Conservation (phyloP, 2,329 filamentous ascomycete species). For the Penicillium sp. region DNA sequence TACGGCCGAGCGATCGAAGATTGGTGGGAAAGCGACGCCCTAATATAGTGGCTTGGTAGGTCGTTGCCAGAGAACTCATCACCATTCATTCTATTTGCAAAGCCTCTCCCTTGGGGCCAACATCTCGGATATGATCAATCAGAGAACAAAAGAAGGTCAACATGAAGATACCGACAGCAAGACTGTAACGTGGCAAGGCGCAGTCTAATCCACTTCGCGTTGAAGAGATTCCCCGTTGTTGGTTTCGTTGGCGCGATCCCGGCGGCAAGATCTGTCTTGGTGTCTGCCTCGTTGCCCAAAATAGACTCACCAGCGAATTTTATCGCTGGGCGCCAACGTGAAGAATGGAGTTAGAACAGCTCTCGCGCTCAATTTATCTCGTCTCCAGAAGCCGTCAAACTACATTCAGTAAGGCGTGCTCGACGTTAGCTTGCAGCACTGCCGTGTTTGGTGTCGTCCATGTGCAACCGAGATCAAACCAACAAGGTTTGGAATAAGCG, state of each 20-base stretch:
- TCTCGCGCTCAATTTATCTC: background rate
- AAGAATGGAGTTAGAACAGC: background rate
- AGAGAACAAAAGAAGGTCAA: background rate
- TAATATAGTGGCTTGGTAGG: constrained; percentile 10
- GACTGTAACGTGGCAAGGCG: constrained; percentile 5
- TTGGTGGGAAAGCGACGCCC: constrained; percentile 17
- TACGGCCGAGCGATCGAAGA: constrained; percentile 18
- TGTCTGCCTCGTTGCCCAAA: constrained; percentile 17
- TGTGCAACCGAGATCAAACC: constrained; percentile 14
- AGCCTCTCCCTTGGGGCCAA: background rate
- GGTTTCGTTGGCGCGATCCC: constrained; percentile 7
- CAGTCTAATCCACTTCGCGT: background rate
- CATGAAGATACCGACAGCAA: background rate
- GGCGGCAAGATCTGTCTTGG: constrained; percentile 9
- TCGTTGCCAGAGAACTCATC: background rate
- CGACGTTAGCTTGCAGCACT: background rate
- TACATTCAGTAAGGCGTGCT: background rate
- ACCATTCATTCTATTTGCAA: constrained; percentile 13
- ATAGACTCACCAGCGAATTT: background rate
- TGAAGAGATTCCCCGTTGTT: constrained; percentile 11
- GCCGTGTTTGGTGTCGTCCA: background rate
- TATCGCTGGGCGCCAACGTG: background rate
- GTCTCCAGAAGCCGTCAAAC: background rate
- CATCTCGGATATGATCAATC: background rate
- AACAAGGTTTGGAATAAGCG: constrained; percentile 20